phyloP scores from a whole-genome alignment of 169 alveolate genomes.

The Perkinsus marinus region DNA sequence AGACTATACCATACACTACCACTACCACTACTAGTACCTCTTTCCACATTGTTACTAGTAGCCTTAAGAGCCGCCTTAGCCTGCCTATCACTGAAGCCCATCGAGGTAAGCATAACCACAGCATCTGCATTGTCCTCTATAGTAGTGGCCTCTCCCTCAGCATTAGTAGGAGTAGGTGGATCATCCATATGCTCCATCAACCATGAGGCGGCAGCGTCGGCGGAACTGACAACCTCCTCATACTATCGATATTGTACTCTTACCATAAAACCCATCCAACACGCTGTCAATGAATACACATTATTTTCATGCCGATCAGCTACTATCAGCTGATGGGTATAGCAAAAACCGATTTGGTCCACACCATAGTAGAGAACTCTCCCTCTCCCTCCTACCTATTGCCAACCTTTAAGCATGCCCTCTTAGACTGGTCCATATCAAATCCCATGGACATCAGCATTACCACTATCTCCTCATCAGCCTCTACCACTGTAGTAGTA shows the following conservation, averaged over 20 bases:
- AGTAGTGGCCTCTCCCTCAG: too few species aligned
- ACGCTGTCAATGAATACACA: too few species aligned
- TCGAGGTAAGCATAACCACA: neutral
- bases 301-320: neutral
- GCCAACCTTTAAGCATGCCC: neutral
- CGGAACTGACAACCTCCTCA: neutral
- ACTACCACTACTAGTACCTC: neutral
- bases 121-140: neutral
- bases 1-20: too few species aligned
- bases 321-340: neutral
- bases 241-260: too few species aligned
- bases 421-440: neutral
- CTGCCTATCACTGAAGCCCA: neutral
- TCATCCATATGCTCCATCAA: slow-evolving; percentile 1
- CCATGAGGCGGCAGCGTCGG: slow-evolving; percentile 6
- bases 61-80: neutral
- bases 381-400: slow-evolving; percentile 5
- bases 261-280: too few species aligned
- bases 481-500: neutral
- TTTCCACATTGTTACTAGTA: neutral
- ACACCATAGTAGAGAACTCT: neutral
- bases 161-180: neutral
- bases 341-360: neutral
- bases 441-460: neutral
- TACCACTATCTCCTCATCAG: slow-evolving; percentile 11